These are phyloP conservation scores for Yamadazyma dendronema DNA, from an alignment of 1,139 yeast genomes.

Conservation along the genomic window DNA sequence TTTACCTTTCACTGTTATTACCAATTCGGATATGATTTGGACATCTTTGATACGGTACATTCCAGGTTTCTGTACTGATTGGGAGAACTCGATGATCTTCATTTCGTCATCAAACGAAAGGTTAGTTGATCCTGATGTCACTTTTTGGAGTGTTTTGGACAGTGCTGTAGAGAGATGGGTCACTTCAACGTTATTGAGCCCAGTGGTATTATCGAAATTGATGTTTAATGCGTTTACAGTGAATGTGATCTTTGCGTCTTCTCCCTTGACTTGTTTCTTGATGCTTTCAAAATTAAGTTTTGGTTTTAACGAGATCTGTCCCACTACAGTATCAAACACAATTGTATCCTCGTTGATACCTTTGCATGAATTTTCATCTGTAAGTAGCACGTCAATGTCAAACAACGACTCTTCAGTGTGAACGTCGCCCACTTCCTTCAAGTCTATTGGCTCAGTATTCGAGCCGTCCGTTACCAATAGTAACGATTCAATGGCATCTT, in stretches of 20 bases:
- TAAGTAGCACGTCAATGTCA: conserved; percentile 8
- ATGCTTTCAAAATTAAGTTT: conserved; percentile 1
- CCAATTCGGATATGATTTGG: conserved; percentile 13
- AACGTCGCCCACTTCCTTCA: not conserved
- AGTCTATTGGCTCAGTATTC: not conserved
- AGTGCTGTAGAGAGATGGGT: not conserved
- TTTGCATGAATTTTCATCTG: conserved; percentile 8
- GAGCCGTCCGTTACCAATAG: not conserved
- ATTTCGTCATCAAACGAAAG: not conserved
- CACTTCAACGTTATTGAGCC: not conserved
- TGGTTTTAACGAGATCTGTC: conserved; percentile 11
- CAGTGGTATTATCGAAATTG: not conserved
- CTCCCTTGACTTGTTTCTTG: conserved; percentile 1
- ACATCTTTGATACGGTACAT: conserved; percentile 19
- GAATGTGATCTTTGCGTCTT: not conserved
- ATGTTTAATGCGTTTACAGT: not conserved
- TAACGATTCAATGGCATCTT: conserved; percentile 3
- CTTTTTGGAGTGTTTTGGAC: not conserved
- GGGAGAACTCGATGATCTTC: conserved; percentile 25
- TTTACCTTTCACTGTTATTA: not conserved
- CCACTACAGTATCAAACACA: conserved; percentile 13
- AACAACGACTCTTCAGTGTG: conserved; percentile 5
- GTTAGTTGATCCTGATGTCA: not conserved
- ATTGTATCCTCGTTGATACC: conserved; percentile 6
- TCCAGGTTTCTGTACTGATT: conserved; percentile 25